phyloP scores from a whole-genome alignment of 805 yeast genomes.

The Pichia rugopelliculosa region DNA sequence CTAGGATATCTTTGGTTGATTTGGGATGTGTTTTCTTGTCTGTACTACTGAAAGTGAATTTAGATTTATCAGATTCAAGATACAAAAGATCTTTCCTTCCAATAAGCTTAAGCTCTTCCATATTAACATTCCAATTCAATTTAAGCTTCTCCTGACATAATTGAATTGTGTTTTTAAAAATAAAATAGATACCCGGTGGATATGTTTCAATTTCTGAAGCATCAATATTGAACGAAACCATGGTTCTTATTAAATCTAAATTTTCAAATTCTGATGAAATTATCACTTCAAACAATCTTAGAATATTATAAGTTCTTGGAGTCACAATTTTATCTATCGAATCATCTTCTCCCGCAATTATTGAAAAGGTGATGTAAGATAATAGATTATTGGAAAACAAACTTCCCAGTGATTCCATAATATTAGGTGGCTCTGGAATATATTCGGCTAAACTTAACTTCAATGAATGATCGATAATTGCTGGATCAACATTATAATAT shows the following conservation, averaged over 20 bases:
- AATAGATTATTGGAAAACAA: slow-evolving; percentile 38
- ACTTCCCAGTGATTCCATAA: slow-evolving; percentile 49
- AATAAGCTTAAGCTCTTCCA: slow-evolving; percentile 45
- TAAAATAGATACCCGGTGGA: slow-evolving; percentile 65
- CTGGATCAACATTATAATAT: slow-evolving; percentile 40
- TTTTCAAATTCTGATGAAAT: slow-evolving; percentile 47
- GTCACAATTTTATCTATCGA: slow-evolving; percentile 51
- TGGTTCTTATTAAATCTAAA: slow-evolving; percentile 49
- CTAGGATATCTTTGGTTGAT: slow-evolving; percentile 35
- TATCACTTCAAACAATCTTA: slow-evolving; percentile 55
- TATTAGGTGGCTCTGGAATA: slow-evolving; percentile 51
- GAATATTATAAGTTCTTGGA: slow-evolving; percentile 55
- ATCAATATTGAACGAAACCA: slow-evolving; percentile 51
- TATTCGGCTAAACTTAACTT: slow-evolving; percentile 38
- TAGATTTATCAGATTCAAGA: slow-evolving; percentile 18
- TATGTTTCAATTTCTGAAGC: slow-evolving; percentile 51
- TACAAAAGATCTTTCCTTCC: slow-evolving; percentile 54
- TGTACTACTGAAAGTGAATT: not conserved
- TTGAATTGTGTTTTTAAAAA: slow-evolving; percentile 55
- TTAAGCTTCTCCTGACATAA: slow-evolving; percentile 46
- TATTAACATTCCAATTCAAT: slow-evolving; percentile 35
- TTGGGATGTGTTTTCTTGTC: not conserved
- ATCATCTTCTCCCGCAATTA: slow-evolving; percentile 56
- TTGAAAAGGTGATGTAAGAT: slow-evolving; percentile 59
- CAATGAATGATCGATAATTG: slow-evolving; percentile 31